phyloP scores from a whole-genome alignment of 257 asterid species.

The Salvia miltiorrhiza region DNA sequence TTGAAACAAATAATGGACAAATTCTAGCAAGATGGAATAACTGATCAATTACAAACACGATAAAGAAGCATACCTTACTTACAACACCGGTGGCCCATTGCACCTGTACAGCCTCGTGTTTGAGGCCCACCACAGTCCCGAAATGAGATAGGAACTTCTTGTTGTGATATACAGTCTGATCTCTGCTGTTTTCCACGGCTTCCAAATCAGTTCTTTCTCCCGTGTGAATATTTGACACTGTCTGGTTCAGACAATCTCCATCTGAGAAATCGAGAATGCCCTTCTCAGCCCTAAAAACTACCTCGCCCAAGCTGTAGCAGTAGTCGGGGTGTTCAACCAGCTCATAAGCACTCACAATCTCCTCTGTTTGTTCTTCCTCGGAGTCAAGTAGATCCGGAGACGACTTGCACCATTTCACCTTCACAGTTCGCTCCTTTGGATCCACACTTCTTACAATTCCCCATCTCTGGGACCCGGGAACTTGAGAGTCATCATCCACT shows the following conservation, averaged over 20 bases:
- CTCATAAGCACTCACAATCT: constrained; percentile 90
- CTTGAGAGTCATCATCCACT: constrained; percentile 39
- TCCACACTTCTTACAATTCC: constrained; percentile 70
- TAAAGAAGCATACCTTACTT: constrained; percentile 48
- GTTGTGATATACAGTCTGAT: constrained; percentile 21
- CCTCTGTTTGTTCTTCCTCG: constrained; percentile 44
- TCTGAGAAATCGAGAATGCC: constrained; percentile 16
- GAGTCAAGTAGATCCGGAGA: constrained; percentile 23
- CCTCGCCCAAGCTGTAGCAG: constrained; percentile 60
- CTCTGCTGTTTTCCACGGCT: constrained; percentile 21
- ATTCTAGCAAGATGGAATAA: neutral
- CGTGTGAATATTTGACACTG: constrained; percentile 13
- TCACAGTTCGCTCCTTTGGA: constrained; percentile 77
- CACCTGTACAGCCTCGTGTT: constrained; percentile 62
- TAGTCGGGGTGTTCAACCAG: constrained; percentile 83
- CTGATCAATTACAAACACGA: neutral
- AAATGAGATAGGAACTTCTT: constrained; percentile 42
- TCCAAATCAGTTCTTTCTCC: constrained; percentile 21
- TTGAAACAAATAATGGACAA: neutral
- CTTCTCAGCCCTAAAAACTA: constrained; percentile 42
- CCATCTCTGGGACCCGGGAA: constrained; percentile 45
- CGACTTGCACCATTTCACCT: constrained; percentile 62
- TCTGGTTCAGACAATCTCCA: constrained; percentile 10
- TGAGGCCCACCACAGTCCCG: constrained; percentile 65
- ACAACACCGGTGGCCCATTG: constrained; percentile 83